Base-by-base conservation (phyloP, 108 stramenopile genomes). In the Cyclotella atomus region DNA sequence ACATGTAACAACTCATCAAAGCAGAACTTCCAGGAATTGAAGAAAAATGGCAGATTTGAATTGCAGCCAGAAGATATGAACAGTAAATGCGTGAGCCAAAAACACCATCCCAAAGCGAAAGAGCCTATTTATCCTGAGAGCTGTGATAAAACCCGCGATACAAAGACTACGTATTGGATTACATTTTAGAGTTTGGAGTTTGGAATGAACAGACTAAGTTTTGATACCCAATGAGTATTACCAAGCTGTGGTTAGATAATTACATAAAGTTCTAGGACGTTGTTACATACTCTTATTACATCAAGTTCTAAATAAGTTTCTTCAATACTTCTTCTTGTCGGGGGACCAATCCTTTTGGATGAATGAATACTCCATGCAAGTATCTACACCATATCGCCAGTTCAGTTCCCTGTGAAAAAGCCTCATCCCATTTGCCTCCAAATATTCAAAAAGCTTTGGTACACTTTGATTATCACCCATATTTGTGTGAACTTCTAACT, bases 71-170 rank as follows among this genome's bases (percentile, higher is more conserved):
- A 43, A 15, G 30, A 49, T 10, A 36, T 55, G 12, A 23, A 41
- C 30, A 29, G 53, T 38, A 29, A 30, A 17, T 78, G 77, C 25
- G 41, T 78, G 27, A 65, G 52, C 41, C 43, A 72, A 20, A 32
- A 59, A 10, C 77, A 78, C 34, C 77, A 78, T 25, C 71, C 71
- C 0, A 78, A 78, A 53, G 45, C 70, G 28, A 44, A 64, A n/a
- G 77, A 78, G 38, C 35, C 56, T 21, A 38, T 78, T 4, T 78
- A 78, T 41, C 44, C 77, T 0, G 71, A 72, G 45, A 35, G 19
- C 23, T 78, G 77, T 29, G 23, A 35, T 15, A 23, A 38, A 27
- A 49, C 77, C 4, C 34, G 38, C 17, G 23, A 25, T 0, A 21
- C 64, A 8, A 57, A 78, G 14, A 72, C 65, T 60, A 41, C 34